Base-by-base conservation (phyloP, 139 green algal species). In the Axilococcus clingmanii region DNA sequence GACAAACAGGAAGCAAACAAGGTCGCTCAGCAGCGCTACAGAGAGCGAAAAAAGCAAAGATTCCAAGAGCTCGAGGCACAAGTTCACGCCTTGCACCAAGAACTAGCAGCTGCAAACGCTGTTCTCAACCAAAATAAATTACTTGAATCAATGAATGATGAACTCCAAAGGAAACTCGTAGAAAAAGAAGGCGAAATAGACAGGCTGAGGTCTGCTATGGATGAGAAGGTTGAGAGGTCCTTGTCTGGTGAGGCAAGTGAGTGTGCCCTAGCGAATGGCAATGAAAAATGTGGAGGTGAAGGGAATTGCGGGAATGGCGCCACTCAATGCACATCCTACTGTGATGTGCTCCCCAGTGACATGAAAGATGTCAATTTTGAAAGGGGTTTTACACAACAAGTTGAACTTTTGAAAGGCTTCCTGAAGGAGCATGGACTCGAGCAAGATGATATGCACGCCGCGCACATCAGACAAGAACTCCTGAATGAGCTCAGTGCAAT, bases 1-100 rank as follows among this genome's bases (percentile, higher is more conserved):
- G n/a, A n/a, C n/a, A n/a, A 72, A 49, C 63, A 72, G 57, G 55
- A 61, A 49, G 58, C 57, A 6, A 72, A 72, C 33, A 72, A 72
- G 40, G 27, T 70, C 30, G 64, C 58, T 42, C 58, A 69, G 42
- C 60, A 72, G 64, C 40, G 64, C 34, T 72, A 72, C 50, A 50
- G 64, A n/a, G 64, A 72, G 48, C 49, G 64, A 27, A 72, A 72
- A 50, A 72, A 72, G 48, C 38, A 55, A 17, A 72, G 70, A 48
- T 69, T 53, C 40, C 11, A 35, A 36, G 58, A 70, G 31, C 51
- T 72, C 49, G 64, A 72, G 44, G 17, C 33, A 17, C 35, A 36
- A 35, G 54, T 69, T n/a, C 41, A 42, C 27, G 4, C 31, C 25
- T 38, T 72, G 58, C 15, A 45, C 8, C 27, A 24, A 36, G 24